phyloP scores from a whole-genome alignment of 257 asterid genomes.

The Eucommia ulmoides region DNA sequence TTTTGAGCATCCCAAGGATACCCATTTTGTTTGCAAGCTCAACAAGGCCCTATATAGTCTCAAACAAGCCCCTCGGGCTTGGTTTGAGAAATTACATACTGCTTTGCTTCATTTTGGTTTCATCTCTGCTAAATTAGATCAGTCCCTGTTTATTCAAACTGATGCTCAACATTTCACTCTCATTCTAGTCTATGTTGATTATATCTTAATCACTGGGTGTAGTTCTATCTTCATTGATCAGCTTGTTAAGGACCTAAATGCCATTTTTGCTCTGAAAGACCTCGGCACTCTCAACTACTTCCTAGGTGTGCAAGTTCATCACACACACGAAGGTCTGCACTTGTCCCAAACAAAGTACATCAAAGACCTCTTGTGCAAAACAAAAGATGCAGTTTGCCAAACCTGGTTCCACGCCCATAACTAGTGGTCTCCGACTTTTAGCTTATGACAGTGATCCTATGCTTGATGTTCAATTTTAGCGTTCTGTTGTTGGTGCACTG shows the following conservation, averaged over 20 bases:
- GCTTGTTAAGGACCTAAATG: not conserved
- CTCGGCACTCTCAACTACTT: not conserved
- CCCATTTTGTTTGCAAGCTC: not conserved
- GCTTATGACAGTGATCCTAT: too few relatives aligned
- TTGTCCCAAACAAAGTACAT: too few relatives aligned
- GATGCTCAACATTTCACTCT: too few relatives aligned
- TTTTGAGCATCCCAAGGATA: too few relatives aligned
- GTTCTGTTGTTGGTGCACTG: not conserved
- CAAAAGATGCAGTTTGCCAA: not conserved
- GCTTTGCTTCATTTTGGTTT: too few relatives aligned
- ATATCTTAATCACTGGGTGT: not conserved
- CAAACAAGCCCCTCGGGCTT: not conserved
- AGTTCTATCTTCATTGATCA: not conserved
- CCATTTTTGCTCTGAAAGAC: not conserved
- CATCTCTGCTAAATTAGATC: not conserved
- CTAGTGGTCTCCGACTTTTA: not conserved
- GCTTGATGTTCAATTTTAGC: too few relatives aligned
- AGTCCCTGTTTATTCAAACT: not conserved
- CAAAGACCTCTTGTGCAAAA: not conserved
- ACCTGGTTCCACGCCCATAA: not conserved
- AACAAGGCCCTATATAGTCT: not conserved
- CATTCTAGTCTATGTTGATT: too few relatives aligned
- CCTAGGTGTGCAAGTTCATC: too few relatives aligned
- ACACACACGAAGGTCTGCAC: too few relatives aligned
- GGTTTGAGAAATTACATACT: not conserved